phyloP scores from a whole-genome alignment of 1,284 basidiomycete genomes.

The Puccinia coronata region DNA sequence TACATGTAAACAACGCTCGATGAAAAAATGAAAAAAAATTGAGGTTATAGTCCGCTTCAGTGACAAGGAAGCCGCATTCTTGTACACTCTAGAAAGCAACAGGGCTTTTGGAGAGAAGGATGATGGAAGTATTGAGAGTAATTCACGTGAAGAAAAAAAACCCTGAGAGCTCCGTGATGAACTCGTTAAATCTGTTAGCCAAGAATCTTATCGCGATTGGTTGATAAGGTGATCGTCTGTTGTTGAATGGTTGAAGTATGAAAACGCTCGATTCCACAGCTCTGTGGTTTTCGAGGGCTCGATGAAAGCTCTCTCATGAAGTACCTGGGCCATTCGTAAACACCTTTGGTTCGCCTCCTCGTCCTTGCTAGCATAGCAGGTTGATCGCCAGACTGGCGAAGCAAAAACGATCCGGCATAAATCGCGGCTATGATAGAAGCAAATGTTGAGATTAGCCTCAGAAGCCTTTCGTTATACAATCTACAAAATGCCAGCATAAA shows the following conservation, averaged over 20 bases:
- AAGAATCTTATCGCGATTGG: neutral
- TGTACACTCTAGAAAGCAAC: neutral
- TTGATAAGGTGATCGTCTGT: neutral
- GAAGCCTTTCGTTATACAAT: too few species aligned
- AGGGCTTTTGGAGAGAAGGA: neutral
- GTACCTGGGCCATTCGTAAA: constrained; percentile 23
- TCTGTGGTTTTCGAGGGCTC: constrained; percentile 33
- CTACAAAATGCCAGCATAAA: neutral
- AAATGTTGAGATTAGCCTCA: neutral
- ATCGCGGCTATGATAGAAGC: constrained; percentile 19
- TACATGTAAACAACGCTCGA: too few species aligned
- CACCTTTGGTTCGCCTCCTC: constrained; percentile 26
- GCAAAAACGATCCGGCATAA: constrained; percentile 40
- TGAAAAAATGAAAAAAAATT: neutral
- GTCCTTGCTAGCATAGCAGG: constrained; percentile 13
- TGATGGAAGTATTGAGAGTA: neutral
- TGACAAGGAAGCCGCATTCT: neutral
- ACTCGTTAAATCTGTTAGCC: neutral
- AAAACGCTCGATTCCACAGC: constrained; percentile 36
- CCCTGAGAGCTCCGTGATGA: neutral
- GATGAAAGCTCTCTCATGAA: constrained; percentile 29
- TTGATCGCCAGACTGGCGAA: constrained; percentile 19
- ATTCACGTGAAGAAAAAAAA: neutral
- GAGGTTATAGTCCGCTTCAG: neutral
- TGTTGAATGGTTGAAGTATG: constrained; percentile 25